Base-by-base conservation (phyloP, 805 yeast species). In the Cyberlindnera mississippiensis region DNA sequence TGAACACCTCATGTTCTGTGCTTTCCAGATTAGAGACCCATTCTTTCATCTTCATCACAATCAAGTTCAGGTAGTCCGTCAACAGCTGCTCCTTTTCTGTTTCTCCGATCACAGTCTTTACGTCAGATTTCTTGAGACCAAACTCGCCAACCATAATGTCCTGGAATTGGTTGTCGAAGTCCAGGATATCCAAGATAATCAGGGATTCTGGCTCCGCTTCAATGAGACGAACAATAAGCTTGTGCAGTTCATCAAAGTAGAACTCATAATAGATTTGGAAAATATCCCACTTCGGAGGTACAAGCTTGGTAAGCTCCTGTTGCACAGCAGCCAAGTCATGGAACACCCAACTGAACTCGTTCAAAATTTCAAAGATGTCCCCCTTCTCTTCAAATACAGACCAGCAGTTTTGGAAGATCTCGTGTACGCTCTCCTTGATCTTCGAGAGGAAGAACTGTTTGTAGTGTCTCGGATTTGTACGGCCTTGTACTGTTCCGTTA, bases 281-380 rank as follows among this genome's bases (percentile, higher is more conserved):
- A 27, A 91, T 69, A 35, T 79, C 70, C 97, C 98, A 93, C 42
- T 73, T 69, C 15, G 57, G 55, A 0, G 98, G 96, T 46, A 86
- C 80, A 38, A 81, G 71, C 12, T 67, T 68, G 2, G 69, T 61
- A 18, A 87, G 64, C 24, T 79, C 79, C 17, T 74, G 73, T 42
- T 77, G 73, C 4, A 85, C 87, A 42, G 82, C 74, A 24, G 73
- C 63, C 41, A 93, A 64, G 54, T 91, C 97, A 50, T 83, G 82
- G 60, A 83, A 87, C 15, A 89, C 74, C 90, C 96, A 91, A 43
- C 80, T 82, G 41, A 90, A 64, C 50, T 85, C 79, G 30, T 82
- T 82, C 43, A 85, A 69, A 1, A 88, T 78, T 14, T 70, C 71
- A 62, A 80, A 77, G 29, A 72, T 40, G 33, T 71, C 33, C 57